Evolutionary conservation across 305 asterid species (phyloP), one percentile per base, ranked within the genome.

Genomic region (Lippia alba): DNA sequence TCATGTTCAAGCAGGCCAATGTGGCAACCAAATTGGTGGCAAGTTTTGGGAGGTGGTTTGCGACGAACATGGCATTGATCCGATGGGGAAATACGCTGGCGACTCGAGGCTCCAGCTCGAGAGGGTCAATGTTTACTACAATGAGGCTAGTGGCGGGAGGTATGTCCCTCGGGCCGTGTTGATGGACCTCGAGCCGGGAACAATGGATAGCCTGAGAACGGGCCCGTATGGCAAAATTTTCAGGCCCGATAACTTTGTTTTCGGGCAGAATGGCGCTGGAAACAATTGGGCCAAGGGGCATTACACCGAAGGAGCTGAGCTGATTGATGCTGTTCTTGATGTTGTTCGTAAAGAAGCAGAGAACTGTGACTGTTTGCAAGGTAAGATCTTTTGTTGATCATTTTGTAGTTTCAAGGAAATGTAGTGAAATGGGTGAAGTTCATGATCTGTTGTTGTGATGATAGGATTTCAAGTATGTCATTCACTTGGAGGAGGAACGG

Each of bases 331-430:
- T 57, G 83, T 79, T 55, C 83, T 79, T 36, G 83, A 79, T 72
- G 83, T 79, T 68, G 83, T 79, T 46, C 72, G 83, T n/a, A 79
- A 79, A 55, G 83, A 79, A 41, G 83, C 83, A 4, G 83, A 79
- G 73, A 79, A 79, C 34, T 79, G 83, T 53, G 83, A 79, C 33
- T 79, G 83, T 48, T 66, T 79, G 51, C 83, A 79, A 79, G 84
- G 84, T 79, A 74, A 0, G 12, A 36, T 36, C 41, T 36, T 36
- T 36, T 34, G 3, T 34, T 34, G 4, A 48, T 12, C 53, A 12
- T 48, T 48, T 34, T 36, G 9, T 36, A 36, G 41, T 36, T 36
- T 36, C 9, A 36, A 36, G 6, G 41, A 36, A 36, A 4, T 36
- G 41, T 8, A 36, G 5, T 8, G 1, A 36, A 36, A 36, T 36